Percentiles rank a stretch among this genome's conserved stretches.
phyloP scores from a whole-genome alignment of 306 rosid genomes.

The Erythrophleum fordii region DNA sequence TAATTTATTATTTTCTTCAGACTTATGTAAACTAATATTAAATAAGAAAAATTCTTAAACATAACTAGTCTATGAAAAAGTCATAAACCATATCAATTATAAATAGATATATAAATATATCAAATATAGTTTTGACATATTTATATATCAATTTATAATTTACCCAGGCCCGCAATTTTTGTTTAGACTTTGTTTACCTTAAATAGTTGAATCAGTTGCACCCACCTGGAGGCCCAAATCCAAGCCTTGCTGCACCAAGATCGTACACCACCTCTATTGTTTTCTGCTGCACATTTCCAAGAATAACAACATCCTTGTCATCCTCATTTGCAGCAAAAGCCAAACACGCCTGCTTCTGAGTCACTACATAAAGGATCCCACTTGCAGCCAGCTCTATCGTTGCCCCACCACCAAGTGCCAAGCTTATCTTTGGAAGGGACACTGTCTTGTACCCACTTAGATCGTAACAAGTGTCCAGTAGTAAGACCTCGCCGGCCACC shows the following conservation, averaged over 20 bases:
- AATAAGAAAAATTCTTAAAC: too few species aligned
- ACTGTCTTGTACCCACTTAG: conserved; percentile 26
- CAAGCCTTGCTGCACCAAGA: conserved; percentile 57
- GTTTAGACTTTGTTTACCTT: too few species aligned
- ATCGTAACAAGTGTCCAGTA: conserved; percentile 76
- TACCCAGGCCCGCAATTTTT: too few species aligned
- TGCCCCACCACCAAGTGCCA: conserved; percentile 42
- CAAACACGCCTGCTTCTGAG: background rate
- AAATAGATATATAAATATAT: too few species aligned
- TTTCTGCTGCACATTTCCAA: background rate
- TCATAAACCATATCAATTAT: too few species aligned
- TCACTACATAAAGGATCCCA: conserved; percentile 42
- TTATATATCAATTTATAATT: too few species aligned
- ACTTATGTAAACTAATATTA: too few species aligned
- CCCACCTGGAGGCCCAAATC: conserved; percentile 54
- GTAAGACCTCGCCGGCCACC: background rate
- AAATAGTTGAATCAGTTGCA: conserved; percentile 48
- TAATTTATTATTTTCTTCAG: too few species aligned
- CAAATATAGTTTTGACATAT: too few species aligned
- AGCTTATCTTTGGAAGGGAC: conserved; percentile 44
- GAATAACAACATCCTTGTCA: background rate
- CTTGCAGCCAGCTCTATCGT: conserved; percentile 28
- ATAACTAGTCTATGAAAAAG: too few species aligned
- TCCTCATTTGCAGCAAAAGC: background rate
- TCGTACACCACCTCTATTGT: conserved; percentile 61